Evolutionary conservation across 2,329 filamentous ascomycete genomes (phyloP).

Genomic region (Penicillium sp.): DNA sequence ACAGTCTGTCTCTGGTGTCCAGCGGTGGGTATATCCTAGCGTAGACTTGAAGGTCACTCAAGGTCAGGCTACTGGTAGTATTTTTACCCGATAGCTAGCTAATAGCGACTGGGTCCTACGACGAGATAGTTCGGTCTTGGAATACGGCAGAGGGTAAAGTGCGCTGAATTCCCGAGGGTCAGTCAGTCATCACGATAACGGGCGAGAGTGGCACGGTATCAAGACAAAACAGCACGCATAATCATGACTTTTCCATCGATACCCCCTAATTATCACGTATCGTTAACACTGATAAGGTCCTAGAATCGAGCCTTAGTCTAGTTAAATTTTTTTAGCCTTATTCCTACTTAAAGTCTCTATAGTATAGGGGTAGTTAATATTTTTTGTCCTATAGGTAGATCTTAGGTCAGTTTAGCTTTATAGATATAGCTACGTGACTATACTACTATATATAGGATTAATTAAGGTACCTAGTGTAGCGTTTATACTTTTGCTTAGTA

Average conservation of each 20-base stretch:
- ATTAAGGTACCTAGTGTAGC: no score
- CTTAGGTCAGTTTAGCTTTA: no score
- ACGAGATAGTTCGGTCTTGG: neutral
- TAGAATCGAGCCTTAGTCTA: slow-evolving; percentile 39
- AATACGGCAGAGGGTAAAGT: neutral
- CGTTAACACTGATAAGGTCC: slow-evolving; percentile 46
- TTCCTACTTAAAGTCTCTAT: neutral
- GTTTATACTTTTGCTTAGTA: no score
- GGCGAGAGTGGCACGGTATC: slow-evolving; percentile 7
- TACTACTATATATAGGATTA: no score
- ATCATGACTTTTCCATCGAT: slow-evolving; percentile 4
- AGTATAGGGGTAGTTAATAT: no score
- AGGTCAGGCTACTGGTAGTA: neutral
- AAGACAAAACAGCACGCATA: slow-evolving; percentile 2
- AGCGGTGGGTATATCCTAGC: neutral
- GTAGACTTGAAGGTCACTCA: neutral
- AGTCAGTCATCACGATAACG: neutral
- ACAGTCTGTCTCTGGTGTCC: no score
- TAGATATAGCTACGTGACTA: no score
- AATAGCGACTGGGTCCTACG: neutral
- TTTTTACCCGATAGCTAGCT: neutral
- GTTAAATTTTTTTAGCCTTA: slow-evolving; percentile 23
- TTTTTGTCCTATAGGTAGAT: no score
- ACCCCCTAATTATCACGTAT: slow-evolving; percentile 20
- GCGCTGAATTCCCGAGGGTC: neutral